phyloP scores from a whole-genome alignment of 2,329 filamentous ascomycete genomes.

The Dothidotthia symphoricarpi region DNA sequence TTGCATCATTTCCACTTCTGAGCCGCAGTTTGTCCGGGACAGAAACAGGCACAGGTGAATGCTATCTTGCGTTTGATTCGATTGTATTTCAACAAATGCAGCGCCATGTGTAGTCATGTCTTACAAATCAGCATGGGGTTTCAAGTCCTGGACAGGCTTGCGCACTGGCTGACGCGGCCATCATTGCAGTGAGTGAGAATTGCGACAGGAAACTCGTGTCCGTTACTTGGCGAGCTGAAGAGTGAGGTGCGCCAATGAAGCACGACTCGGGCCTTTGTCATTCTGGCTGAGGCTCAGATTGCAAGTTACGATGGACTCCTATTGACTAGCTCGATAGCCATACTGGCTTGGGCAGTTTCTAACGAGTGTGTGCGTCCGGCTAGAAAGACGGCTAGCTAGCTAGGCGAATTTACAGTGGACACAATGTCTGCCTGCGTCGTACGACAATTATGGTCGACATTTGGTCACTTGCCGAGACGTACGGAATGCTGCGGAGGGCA shows the following conservation, averaged over 20 bases:
- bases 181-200: slow-evolving; percentile 18
- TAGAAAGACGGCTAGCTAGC: slow-evolving; percentile 10
- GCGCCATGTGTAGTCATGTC: too few species aligned
- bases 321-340: slow-evolving; percentile 14
- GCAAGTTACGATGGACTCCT: slow-evolving; percentile 22
- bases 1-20: neutral
- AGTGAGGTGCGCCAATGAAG: slow-evolving; percentile 32
- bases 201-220: slow-evolving; percentile 26
- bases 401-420: slow-evolving; percentile 3
- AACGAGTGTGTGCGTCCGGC: slow-evolving; percentile 11
- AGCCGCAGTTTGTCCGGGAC: neutral
- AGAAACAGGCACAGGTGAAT: neutral
- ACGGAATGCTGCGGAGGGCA: neutral
- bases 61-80: neutral
- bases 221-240: slow-evolving; percentile 36
- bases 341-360: slow-evolving; percentile 20
- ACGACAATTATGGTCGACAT: slow-evolving; percentile 5
- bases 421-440: slow-evolving; percentile 1
- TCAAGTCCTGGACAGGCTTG: slow-evolving; percentile 4
- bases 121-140: too few species aligned
- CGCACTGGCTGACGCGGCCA: slow-evolving; percentile 32
- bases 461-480: neutral
- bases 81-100: too few species aligned
- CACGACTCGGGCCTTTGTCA: slow-evolving; percentile 29
- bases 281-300: slow-evolving; percentile 30